Conservation (phyloP, 192 early-diverging fungal genomes). For the Podochytrium sp. region DNA sequence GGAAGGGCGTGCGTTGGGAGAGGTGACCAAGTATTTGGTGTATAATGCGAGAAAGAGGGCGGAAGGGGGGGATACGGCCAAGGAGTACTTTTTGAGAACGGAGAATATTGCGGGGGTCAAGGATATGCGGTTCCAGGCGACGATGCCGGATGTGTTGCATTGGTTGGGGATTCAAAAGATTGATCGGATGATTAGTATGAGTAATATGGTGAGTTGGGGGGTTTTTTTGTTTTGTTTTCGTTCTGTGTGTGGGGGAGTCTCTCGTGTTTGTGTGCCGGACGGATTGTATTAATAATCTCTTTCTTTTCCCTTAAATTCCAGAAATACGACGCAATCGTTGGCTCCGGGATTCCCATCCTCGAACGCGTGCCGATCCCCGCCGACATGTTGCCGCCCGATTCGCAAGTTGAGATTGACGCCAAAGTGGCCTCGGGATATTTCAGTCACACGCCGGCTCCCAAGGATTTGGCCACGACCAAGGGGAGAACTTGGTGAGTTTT, state of each 20-base stretch:
- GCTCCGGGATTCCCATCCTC: slow-evolving; percentile 83
- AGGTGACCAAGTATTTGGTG: slow-evolving; percentile 95
- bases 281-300: no score
- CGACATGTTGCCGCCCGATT: slow-evolving; percentile 86
- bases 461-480: slow-evolving; percentile 69
- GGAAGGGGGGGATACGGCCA: slow-evolving; percentile 85
- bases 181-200: slow-evolving; percentile 81
- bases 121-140: slow-evolving; percentile 95
- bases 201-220: slow-evolving; percentile 41
- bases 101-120: slow-evolving; percentile 89
- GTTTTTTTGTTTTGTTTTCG: slow-evolving; percentile 6
- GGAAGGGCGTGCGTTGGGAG: slow-evolving; percentile 91
- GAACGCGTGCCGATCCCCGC: slow-evolving; percentile 89
- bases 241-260: no score
- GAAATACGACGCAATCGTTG: slow-evolving; percentile 93
- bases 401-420: slow-evolving; percentile 93
- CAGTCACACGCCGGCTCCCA: slow-evolving; percentile 60
- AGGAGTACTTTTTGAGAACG: slow-evolving; percentile 84
- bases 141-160: slow-evolving; percentile 96
- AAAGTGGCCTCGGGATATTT: slow-evolving; percentile 98
- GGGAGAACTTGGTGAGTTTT: slow-evolving; percentile 50
- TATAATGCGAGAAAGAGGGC: slow-evolving; percentile 87
- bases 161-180: slow-evolving; percentile 95
- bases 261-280: no score
- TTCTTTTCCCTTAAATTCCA: slow-evolving; percentile 28